Base-by-base conservation (phyloP, 768 basidiomycete species). In the Piloderma croceum region DNA sequence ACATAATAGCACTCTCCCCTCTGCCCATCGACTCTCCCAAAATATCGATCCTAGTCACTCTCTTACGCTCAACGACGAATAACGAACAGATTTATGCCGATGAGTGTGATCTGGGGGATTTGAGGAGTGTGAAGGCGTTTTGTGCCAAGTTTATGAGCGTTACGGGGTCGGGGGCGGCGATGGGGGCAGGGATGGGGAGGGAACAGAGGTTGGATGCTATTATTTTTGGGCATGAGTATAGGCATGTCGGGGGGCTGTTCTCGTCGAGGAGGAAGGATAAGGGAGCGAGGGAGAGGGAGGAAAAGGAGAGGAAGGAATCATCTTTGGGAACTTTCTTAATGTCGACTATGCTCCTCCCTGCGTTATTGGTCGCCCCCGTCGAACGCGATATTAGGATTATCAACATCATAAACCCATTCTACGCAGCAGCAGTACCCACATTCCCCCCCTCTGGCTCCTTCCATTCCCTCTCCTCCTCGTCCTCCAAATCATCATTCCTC, bases 301-400 rank as follows among this genome's bases (percentile, higher is more conserved):
- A 67, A 27, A 50, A 59, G 37, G 52, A 53, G 40, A 67, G 83
- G 31, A 73, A 74, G 37, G 56, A 64, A 1, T 60, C 63, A 2
- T 77, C 81, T 1, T 58, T 87, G 25, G 81, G 83, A 17, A 83
- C 83, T 2, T 93, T 91, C 62, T 65, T 91, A 41, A 71, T 92
- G 5, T 70, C 76, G 6, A 92, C 90, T 2, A 68, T 88, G 5
- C 70, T 96, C 0, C 72, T 94, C 0, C 90, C 91, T 3, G 70
- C 76, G 21, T 65, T 94, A 3, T 77, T 96, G 12, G 78, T 85
- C 19, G 83, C 87, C 1, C 90, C 91, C 0, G 69, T 74, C n/a
- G 91, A 92, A 56, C 74, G 91, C 24, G 88, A 92, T 47, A 89
- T 96, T 31, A 83, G 92, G n/a, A 76, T 96, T 47, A 68, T 97